Evolutionary conservation across 2,329 filamentous ascomycete genomes (phyloP), one percentile per base, ranked within the genome.

Genomic region (Xylaria sp.): DNA sequence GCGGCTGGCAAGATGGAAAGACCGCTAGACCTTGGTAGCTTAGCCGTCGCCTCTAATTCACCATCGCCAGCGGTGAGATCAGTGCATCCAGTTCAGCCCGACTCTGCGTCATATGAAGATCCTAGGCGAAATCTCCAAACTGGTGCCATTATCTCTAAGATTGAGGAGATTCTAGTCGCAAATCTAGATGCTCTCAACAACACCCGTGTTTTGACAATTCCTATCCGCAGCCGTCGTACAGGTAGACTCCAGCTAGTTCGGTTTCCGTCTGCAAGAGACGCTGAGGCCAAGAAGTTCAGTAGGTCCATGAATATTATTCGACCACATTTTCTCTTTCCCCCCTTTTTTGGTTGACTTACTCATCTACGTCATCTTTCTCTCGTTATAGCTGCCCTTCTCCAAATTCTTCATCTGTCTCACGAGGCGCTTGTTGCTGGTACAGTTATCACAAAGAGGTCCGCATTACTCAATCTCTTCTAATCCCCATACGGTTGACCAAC

Each of bases 381-480:
- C 57, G 39, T 7, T 56, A 10, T 68, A 91, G 89, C 86, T 43
- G 84, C 86, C 5, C 74, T 90, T 7, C 79, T 91, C 36, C 82
- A 86, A 9, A 86, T 91, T 56, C 80, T 92, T 12, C 86, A 90
- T 72, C 73, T 90, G 1, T 85, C 86, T 0, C 89, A 90, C 69
- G 85, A 88, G 73, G 88, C 89, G 2, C 79, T 91, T 1, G 79
- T 86, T 0, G 83, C 85, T 0, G 87, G 86, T 1, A 83, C 80
- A 9, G 74, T 88, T 2, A 82, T 89, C 23, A 91, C 89, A 2
- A 92, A 91, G 78, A 87, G 89, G 89, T 90, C 60, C 52, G 79
- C 74, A 57, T 39, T 49, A 28, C 33, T 60, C 20, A 55, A 46
- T 28, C 12, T 52, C 43, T 46, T 25, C 51, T 54, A 9, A 8